These are phyloP conservation scores for Apiospora saccharicola DNA, from an alignment of 2,329 filamentous ascomycete species.

Conservation along the genomic window DNA sequence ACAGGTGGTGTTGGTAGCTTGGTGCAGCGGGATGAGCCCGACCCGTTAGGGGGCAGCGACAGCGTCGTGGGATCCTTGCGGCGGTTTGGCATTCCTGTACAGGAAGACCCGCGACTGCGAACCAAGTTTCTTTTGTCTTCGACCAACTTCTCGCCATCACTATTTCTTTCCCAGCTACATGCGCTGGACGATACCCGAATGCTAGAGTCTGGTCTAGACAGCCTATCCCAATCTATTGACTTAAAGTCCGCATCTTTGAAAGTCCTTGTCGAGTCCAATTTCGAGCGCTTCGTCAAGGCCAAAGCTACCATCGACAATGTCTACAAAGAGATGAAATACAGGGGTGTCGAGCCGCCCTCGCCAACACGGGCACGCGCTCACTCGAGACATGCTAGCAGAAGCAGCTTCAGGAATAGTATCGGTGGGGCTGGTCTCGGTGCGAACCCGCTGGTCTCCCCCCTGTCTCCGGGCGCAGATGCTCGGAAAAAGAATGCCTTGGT, in stretches of 20 bases:
- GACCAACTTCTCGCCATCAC: constrained; percentile 89
- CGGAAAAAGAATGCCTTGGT: constrained; percentile 87
- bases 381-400: constrained; percentile 72
- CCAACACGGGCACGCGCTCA: constrained; percentile 55
- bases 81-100: constrained; percentile 78
- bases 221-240: constrained; percentile 90
- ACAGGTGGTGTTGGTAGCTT: constrained; percentile 74
- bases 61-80: constrained; percentile 86
- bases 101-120: constrained; percentile 84
- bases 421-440: constrained; percentile 46
- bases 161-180: constrained; percentile 94
- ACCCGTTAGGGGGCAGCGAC: constrained; percentile 86
- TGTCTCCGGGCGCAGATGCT: constrained; percentile 56
- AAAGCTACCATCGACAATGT: constrained; percentile 99
- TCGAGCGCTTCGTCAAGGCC: constrained; percentile 95
- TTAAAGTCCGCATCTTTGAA: constrained; percentile 98
- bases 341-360: constrained; percentile 62
- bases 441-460: constrained; percentile 48
- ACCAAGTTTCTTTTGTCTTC: constrained; percentile 90
- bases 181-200: constrained; percentile 83
- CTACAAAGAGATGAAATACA: constrained; percentile 94
- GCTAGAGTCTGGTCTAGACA: constrained; percentile 82
- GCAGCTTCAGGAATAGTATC: constrained; percentile 66
- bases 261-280: constrained; percentile 95
- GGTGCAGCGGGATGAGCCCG: constrained; percentile 89